phyloP scores from a whole-genome alignment of 371 early-diverging fungal genomes.

The Mucor indicus region DNA sequence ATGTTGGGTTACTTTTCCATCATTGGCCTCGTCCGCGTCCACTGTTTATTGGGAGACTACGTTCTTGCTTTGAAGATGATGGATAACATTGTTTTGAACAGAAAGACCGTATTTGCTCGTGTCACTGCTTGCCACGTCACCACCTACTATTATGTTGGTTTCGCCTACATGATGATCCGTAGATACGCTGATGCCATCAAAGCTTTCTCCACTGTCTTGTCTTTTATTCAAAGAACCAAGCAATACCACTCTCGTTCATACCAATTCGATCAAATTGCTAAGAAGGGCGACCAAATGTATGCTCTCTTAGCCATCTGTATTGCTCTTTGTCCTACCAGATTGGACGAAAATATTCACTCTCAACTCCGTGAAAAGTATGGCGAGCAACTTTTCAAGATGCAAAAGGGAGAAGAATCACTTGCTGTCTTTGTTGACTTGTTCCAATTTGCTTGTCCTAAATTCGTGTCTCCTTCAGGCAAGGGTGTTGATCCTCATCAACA shows the following conservation, averaged over 20 bases:
- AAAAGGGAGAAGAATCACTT: slow-evolving; percentile 81
- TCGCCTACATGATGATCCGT: slow-evolving; percentile 97
- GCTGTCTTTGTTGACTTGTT: slow-evolving; percentile 85
- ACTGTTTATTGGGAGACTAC: slow-evolving; percentile 94
- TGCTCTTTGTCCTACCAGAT: slow-evolving; percentile 87
- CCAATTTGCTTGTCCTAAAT: slow-evolving; percentile 91
- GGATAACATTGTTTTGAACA: slow-evolving; percentile 92
- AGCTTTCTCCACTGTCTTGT: slow-evolving; percentile 86
- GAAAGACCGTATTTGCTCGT: slow-evolving; percentile 88
- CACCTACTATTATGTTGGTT: slow-evolving; percentile 94
- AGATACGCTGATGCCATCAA: slow-evolving; percentile 94
- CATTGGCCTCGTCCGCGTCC: slow-evolving; percentile 89
- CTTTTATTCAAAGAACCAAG: slow-evolving; percentile 87
- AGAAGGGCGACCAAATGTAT: slow-evolving; percentile 94
- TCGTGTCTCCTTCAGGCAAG: slow-evolving; percentile 80
- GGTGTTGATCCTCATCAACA: slow-evolving; percentile 64
- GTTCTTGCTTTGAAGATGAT: slow-evolving; percentile 91
- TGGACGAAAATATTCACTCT: slow-evolving; percentile 90
- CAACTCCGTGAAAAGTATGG: slow-evolving; percentile 89
- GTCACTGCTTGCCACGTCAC: slow-evolving; percentile 96
- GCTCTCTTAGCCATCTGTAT: slow-evolving; percentile 89
- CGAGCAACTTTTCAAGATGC: slow-evolving; percentile 87
- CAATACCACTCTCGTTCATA: slow-evolving; percentile 91
- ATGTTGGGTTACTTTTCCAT: slow-evolving; percentile 97
- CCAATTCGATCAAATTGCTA: slow-evolving; percentile 89